These are phyloP conservation scores for Papiliotrema nemorosa DNA, from an alignment of 1,284 basidiomycete species.

Conservation along the genomic window DNA sequence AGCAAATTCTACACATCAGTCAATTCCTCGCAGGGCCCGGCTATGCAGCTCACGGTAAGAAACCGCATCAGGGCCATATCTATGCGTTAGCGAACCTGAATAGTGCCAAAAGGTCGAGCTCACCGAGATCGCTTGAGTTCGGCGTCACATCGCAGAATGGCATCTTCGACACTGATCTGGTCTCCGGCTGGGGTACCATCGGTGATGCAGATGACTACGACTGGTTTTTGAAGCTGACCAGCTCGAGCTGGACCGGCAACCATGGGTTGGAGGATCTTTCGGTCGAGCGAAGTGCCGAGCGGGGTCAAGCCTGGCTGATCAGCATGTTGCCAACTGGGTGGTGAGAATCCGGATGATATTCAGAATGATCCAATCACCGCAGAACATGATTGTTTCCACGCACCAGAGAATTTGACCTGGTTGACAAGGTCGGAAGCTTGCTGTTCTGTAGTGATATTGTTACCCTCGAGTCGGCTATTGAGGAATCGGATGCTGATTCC, in stretches of 20 bases:
- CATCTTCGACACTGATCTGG: constrained; percentile 12
- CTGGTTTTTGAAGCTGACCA: constrained; percentile 49
- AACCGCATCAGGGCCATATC: constrained; percentile 52
- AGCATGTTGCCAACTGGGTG: not conserved
- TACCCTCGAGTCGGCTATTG: constrained; percentile 50
- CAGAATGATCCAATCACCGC: no score
- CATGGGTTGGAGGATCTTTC: constrained; percentile 52
- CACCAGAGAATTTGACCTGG: constrained; percentile 52
- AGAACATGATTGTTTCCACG: no score
- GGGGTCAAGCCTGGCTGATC: constrained; percentile 40
- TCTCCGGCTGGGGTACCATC: constrained; percentile 50
- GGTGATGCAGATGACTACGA: constrained; percentile 50
- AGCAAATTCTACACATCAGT: no score
- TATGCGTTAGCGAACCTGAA: constrained; percentile 44
- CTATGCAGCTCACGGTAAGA: constrained; percentile 47
- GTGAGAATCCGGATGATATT: no score
- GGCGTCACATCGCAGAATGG: constrained; percentile 35
- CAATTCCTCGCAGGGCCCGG: no score
- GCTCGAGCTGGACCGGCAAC: constrained; percentile 49
- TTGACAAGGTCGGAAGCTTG: constrained; percentile 46
- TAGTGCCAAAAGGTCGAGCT: not conserved
- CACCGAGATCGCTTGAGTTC: constrained; percentile 35
- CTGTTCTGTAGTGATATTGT: constrained; percentile 49
- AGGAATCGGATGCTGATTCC: constrained; percentile 51
- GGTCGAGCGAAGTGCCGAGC: constrained; percentile 48